Evolutionary conservation across 2,329 filamentous ascomycete genomes (phyloP).

Genomic region (Anthostomella pinea): DNA sequence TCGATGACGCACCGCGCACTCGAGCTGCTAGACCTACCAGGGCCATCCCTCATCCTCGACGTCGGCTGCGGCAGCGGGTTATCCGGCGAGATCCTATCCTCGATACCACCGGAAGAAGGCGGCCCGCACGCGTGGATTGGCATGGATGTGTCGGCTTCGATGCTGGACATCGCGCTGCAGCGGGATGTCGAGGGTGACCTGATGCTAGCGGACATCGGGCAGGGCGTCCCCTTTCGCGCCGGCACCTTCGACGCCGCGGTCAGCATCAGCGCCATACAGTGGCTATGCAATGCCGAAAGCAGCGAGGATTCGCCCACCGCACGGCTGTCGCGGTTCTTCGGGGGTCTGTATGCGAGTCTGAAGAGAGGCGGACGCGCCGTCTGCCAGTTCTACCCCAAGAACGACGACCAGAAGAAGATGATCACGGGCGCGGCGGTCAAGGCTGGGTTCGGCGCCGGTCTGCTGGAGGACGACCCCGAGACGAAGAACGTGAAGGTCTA

Average conservation of each 20-base stretch:
- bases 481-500: conserved; percentile 98
- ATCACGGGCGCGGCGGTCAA: conserved; percentile 86
- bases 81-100: conserved; percentile 87
- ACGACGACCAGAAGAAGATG: conserved; percentile 87
- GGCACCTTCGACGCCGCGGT: conserved; percentile 94
- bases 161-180: conserved; percentile 93
- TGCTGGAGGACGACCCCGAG: conserved; percentile 91
- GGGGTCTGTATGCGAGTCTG: conserved; percentile 82
- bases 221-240: conserved; percentile 89
- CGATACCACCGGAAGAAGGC: conserved; percentile 64
- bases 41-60: conserved; percentile 87
- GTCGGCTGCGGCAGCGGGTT: conserved; percentile 95
- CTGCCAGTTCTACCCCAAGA: conserved; percentile 98
- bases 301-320: conserved; percentile 79
- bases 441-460: conserved; percentile 91
- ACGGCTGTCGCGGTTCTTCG: conserved; percentile 82
- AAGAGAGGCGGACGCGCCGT: conserved; percentile 84
- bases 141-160: conserved; percentile 92
- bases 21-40: conserved; percentile 77
- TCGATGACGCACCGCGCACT: conserved; percentile 93
- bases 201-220: conserved; percentile 91
- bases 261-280: conserved; percentile 94
- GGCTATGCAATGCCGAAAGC: conserved; percentile 94
- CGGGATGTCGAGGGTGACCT: conserved; percentile 90
- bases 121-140: conserved; percentile 95